Base-by-base conservation (phyloP, 2,329 filamentous ascomycete species). In the Hirsutella thompsonii region DNA sequence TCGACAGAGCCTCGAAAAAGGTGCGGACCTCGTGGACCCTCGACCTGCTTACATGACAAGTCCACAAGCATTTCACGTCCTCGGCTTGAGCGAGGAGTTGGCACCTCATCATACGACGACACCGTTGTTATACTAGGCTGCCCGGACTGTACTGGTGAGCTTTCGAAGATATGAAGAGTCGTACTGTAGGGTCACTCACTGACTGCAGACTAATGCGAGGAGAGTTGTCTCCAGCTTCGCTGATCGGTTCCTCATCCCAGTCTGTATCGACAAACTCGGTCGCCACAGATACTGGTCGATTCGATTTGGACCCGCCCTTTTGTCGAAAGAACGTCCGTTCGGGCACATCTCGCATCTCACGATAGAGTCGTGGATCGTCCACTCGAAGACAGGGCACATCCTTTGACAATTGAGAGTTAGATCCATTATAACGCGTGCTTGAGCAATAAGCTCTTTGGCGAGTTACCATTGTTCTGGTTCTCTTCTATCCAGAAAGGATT, bases 1-100 rank as follows among this genome's bases (percentile, higher is more conserved):
- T 79, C 73, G 26, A 74, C 70, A 18, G 83, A 87, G 44, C 72
- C 73, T 49, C 84, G 78, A 61, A 94, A 94, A 14, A 94, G 72
- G 63, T 94, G 89, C 9, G 89, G 89, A 2, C 89, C 89, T 49
- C 74, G 74, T 2, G 89, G 89, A 1, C 89, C 89, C 56, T 87
- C 74, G 6, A 90, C 79, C 26, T 79, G 70, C 58, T 82, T 82
- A 33, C 62, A 51, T n/a, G 71, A 70, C 45, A 73, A 64, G 36
- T 78, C 72, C 48, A 81, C 72, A 39, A 76, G 85, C 21, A 69
- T 68, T 46, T 70, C 70, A 45, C 76, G 72, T 47, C 74, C 69
- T 49, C 70, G 70, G 51, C 66, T 73, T 36, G 82, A 82, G 46
- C 76, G 74, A 16, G 89, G 89, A 20, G 89, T 94, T 23, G 77